phyloP scores from a whole-genome alignment of 192 early-diverging fungal species.

The Coemansia sp. region DNA sequence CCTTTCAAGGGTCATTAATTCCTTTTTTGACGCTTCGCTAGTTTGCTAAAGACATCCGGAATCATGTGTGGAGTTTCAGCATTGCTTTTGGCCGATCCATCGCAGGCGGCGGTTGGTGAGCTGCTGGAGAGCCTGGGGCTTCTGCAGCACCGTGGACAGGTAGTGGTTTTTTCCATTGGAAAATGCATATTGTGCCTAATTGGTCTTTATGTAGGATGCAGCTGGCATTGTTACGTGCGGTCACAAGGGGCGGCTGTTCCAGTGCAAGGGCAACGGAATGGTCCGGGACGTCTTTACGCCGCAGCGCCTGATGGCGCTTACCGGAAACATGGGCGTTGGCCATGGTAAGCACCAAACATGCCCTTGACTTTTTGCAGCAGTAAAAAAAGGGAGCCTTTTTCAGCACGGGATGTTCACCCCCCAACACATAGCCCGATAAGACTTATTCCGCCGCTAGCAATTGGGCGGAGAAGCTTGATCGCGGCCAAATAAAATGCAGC shows the following conservation, averaged over 20 bases:
- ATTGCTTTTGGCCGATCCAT: constrained; percentile 76
- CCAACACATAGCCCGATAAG: neutral
- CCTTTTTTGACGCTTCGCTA: too few relatives aligned
- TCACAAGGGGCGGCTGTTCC: constrained; percentile 91
- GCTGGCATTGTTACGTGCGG: constrained; percentile 99
- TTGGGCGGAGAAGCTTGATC: too few relatives aligned
- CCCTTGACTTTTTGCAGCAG: neutral
- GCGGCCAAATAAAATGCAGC: too few relatives aligned
- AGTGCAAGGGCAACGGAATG: constrained; percentile 99
- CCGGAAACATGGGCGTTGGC: constrained; percentile 90
- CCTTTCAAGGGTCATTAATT: constrained; percentile 7
- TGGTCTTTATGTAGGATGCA: constrained; percentile 74
- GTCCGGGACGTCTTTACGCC: constrained; percentile 95
- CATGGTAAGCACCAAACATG: constrained; percentile 71
- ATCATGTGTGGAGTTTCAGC: constrained; percentile 90
- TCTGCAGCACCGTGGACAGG: constrained; percentile 98
- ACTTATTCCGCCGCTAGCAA: too few relatives aligned
- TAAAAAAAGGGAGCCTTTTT: too few relatives aligned
- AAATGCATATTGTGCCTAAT: too few relatives aligned
- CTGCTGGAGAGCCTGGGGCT: constrained; percentile 92
- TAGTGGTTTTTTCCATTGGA: constrained; percentile 35
- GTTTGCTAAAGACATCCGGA: too few relatives aligned
- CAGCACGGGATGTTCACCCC: neutral
- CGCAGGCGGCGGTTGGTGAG: constrained; percentile 74
- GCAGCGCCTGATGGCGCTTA: constrained; percentile 69